Evolutionary conservation across 192 early-diverging fungal genomes (phyloP).

Genomic region (Geranomyces variabilis): DNA sequence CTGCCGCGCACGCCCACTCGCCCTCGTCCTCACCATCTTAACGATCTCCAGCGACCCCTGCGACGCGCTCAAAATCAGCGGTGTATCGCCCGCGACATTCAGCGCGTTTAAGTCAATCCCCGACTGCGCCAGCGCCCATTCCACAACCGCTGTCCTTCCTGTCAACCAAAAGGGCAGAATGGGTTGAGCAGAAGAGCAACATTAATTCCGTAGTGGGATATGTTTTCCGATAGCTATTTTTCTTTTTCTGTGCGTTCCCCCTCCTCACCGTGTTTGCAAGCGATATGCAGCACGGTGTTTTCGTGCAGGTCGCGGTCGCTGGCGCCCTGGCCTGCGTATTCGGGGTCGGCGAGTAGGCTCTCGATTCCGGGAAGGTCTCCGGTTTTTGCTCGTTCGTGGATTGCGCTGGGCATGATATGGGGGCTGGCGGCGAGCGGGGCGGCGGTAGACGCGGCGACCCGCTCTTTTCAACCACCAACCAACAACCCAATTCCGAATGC

Average conservation of each 20-base stretch:
- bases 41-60: constrained; percentile 40
- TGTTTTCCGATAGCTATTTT: not conserved
- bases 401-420: not conserved
- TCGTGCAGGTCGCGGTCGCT: constrained; percentile 42
- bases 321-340: not conserved
- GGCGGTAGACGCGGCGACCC: too few species aligned
- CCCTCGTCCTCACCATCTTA: constrained; percentile 30
- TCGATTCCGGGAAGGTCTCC: constrained; percentile 23
- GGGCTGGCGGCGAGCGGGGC: too few species aligned
- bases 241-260: not conserved
- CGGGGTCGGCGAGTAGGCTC: constrained; percentile 12
- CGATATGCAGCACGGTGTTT: constrained; percentile 50
- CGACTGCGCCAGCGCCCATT: constrained; percentile 37
- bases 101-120: constrained; percentile 38
- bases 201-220: not conserved
- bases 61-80: constrained; percentile 50
- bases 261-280: constrained; percentile 35
- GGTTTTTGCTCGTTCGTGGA: constrained; percentile 29
- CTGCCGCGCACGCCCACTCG: constrained; percentile 2
- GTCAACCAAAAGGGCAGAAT: not conserved
- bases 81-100: constrained; percentile 56
- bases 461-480: too few species aligned
- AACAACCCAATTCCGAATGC: too few species aligned
- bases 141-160: constrained; percentile 30
- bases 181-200: not conserved